Conservation (phyloP, 345 rosid species). For the Salix caprea region DNA sequence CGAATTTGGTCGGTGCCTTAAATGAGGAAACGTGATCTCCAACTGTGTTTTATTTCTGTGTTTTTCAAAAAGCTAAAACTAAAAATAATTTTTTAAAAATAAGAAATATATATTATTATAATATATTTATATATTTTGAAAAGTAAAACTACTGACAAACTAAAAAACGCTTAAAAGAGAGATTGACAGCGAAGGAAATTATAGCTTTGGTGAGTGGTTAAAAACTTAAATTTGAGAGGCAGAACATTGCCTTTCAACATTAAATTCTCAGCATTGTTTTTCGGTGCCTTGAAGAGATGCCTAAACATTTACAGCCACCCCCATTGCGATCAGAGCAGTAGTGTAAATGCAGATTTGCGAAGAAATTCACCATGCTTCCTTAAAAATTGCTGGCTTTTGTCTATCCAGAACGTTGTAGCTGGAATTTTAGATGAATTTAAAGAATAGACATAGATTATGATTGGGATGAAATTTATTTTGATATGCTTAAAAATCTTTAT, state of each 20-base stretch:
- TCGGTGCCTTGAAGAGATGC: not conserved
- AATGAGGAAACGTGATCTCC: not conserved
- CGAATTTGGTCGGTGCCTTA: not conserved
- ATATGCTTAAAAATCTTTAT: too few species aligned
- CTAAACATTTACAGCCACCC: not conserved
- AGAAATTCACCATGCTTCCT: too few species aligned
- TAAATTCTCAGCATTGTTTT: not conserved
- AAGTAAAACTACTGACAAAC: too few species aligned
- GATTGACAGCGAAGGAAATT: not conserved
- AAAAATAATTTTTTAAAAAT: too few species aligned
- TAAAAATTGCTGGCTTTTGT: too few species aligned
- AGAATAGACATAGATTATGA: too few species aligned
- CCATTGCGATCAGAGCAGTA: not conserved
- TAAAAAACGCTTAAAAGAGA: not conserved
- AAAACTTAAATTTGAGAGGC: too few species aligned
- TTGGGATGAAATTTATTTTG: too few species aligned
- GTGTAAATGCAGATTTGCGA: not conserved
- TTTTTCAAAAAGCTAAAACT: too few species aligned
- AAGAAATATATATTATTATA: too few species aligned
- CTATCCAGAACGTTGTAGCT: rapidly evolving
- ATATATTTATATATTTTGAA: too few species aligned
- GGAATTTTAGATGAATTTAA: too few species aligned
- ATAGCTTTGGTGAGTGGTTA: not conserved
- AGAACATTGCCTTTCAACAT: not conserved
- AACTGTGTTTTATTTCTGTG: not conserved